These are phyloP conservation scores for Sporobolomyces phaffii DNA, from an alignment of 768 basidiomycete species.

Conservation along the genomic window DNA sequence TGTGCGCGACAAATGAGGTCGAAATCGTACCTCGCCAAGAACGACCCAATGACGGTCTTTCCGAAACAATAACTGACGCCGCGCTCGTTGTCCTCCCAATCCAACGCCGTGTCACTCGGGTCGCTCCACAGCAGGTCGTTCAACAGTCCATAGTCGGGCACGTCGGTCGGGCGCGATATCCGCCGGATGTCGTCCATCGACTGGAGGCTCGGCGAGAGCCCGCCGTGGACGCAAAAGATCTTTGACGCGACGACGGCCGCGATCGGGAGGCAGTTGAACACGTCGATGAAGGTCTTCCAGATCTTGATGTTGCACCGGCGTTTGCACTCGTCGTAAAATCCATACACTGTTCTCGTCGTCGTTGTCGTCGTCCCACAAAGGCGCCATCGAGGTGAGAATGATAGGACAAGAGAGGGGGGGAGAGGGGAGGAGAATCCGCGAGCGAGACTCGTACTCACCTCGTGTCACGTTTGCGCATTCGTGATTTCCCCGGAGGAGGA, in stretches of 20 bases:
- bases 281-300: slow-evolving; percentile 99
- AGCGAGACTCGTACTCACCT: too few relatives aligned
- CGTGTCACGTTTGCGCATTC: slow-evolving; percentile 98
- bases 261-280: slow-evolving; percentile 98
- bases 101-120: slow-evolving; percentile 91
- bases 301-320: slow-evolving; percentile 98
- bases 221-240: slow-evolving; percentile 94
- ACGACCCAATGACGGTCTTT: slow-evolving; percentile 93
- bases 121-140: slow-evolving; percentile 98
- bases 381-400: neutral
- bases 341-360: slow-evolving; percentile 63
- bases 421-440: neutral
- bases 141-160: slow-evolving; percentile 93
- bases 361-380: too few relatives aligned
- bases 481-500: slow-evolving; percentile 93
- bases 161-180: slow-evolving; percentile 95
- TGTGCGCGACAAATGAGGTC: slow-evolving; percentile 98
- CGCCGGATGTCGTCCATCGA: slow-evolving; percentile 98
- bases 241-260: slow-evolving; percentile 97
- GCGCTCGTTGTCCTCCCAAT: slow-evolving; percentile 99
- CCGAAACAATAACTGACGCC: slow-evolving; percentile 99
- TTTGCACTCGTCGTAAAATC: slow-evolving; percentile 99
- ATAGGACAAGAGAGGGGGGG: neutral
- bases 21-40: slow-evolving; percentile 80
- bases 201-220: slow-evolving; percentile 83